Evolutionary conservation across 1,139 yeast genomes (phyloP).

Genomic region (Arxiozyma slooffiae): DNA sequence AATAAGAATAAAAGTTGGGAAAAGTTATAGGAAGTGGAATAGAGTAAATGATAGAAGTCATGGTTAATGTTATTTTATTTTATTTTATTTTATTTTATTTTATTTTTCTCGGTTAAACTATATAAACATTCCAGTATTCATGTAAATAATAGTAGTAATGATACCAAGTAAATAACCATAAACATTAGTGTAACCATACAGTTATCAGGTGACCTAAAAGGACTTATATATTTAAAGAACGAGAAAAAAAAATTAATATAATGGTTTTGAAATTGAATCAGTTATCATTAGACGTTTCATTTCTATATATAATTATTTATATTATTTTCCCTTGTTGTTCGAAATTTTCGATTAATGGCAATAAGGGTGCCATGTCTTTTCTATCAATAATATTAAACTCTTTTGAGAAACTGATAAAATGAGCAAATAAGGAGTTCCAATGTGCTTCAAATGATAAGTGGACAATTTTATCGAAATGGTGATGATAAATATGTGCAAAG

Average conservation of each 20-base stretch:
- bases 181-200: no score
- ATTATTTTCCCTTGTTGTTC: slow-evolving; percentile 78
- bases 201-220: not conserved
- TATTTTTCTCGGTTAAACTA: not conserved
- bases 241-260: not conserved
- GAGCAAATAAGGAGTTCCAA: slow-evolving; percentile 98
- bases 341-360: slow-evolving; percentile 64
- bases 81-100: no score
- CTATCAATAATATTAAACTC: slow-evolving; percentile 76
- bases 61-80: no score
- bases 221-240: not conserved
- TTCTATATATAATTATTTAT: slow-evolving; percentile 7
- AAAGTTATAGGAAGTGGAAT: not conserved
- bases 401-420: slow-evolving; percentile 75
- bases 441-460: slow-evolving; percentile 92
- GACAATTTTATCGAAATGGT: slow-evolving; percentile 84
- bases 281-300: not conserved
- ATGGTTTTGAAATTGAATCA: not conserved
- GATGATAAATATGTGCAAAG: slow-evolving; percentile 92
- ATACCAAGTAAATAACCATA: no score
- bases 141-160: not conserved
- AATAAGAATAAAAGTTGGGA: no score
- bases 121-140: not conserved
- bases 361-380: slow-evolving; percentile 69
- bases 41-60: not conserved